phyloP scores from a whole-genome alignment of 2,329 filamentous ascomycete genomes.

The Beauveria rudraprayagi region DNA sequence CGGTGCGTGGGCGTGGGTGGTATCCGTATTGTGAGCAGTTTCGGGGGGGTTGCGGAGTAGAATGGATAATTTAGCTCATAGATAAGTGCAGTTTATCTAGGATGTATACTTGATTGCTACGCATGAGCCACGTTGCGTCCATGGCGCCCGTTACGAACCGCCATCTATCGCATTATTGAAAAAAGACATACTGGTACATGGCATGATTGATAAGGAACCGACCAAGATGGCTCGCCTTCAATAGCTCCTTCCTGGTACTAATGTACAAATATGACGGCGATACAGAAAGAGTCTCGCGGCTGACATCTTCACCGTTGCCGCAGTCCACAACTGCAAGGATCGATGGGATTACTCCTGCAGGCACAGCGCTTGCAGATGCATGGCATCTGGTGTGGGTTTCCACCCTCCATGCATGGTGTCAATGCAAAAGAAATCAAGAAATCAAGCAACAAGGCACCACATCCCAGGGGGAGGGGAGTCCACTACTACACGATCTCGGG shows the following conservation, averaged over 20 bases:
- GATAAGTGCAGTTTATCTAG: background rate
- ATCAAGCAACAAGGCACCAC: background rate
- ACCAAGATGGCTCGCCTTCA: background rate
- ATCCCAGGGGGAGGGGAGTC: background rate
- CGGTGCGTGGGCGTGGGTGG: background rate
- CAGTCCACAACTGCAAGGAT: background rate
- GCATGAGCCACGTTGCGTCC: background rate
- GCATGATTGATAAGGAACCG: too few relatives aligned
- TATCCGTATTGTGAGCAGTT: background rate
- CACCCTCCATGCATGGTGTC: background rate
- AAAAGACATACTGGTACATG: too few relatives aligned
- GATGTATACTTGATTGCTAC: background rate
- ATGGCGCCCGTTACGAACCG: background rate
- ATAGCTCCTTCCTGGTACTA: too few relatives aligned
- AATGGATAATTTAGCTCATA: background rate
- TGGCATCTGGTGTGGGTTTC: constrained; percentile 1
- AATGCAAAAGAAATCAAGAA: background rate
- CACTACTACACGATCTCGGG: constrained; percentile 1
- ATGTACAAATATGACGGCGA: too few relatives aligned
- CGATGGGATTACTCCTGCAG: background rate
- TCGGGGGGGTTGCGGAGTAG: background rate
- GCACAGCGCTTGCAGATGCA: background rate
- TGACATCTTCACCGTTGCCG: background rate
- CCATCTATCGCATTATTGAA: background rate
- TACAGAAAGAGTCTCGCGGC: too few relatives aligned